Conservation (phyloP, 495 filamentous ascomycete genomes). For the Podospora conica region DNA sequence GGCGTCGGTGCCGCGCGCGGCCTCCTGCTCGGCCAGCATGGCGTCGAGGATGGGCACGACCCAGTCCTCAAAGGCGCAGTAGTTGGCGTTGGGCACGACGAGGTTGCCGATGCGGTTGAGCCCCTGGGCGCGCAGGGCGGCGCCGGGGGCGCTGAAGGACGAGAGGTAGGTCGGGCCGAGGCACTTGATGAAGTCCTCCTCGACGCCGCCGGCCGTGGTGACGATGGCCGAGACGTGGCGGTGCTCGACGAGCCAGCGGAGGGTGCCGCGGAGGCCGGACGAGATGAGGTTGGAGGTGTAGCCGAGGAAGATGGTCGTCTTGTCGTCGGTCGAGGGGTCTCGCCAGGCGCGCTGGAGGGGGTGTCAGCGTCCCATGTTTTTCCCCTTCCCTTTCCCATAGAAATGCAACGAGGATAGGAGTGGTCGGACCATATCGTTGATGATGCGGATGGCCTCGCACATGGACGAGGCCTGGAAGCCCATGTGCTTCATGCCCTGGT, state of each 20-base stretch:
- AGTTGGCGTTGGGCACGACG: constrained; percentile 94
- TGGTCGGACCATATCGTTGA: constrained; percentile 82
- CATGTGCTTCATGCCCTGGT: constrained; percentile 74
- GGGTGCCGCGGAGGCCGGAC: constrained; percentile 81
- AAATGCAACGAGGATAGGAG: not conserved
- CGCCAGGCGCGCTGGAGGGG: constrained; percentile 62
- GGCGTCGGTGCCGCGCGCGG: constrained; percentile 57
- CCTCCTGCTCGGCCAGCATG: constrained; percentile 91
- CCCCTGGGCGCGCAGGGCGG: constrained; percentile 69
- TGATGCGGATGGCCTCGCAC: constrained; percentile 74
- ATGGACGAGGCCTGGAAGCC: constrained; percentile 90
- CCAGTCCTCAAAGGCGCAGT: constrained; percentile 97
- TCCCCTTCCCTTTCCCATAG: not conserved
- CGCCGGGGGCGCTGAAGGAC: constrained; percentile 68
- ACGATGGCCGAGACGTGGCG: constrained; percentile 87
- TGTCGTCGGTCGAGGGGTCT: constrained; percentile 63
- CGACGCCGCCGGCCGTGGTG: constrained; percentile 91
- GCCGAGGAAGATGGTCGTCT: constrained; percentile 90
- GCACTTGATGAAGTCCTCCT: constrained; percentile 98
- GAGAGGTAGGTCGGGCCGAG: constrained; percentile 89
- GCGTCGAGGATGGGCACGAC: constrained; percentile 81
- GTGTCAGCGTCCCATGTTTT: constrained; percentile 5
- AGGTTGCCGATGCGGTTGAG: constrained; percentile 95
- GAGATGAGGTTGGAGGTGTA: constrained; percentile 97
- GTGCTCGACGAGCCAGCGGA: constrained; percentile 89